Evolutionary conservation across 2,329 filamentous ascomycete species (phyloP), one percentile per base, ranked within the genome.

Genomic region (Ophiostoma piceae): DNA sequence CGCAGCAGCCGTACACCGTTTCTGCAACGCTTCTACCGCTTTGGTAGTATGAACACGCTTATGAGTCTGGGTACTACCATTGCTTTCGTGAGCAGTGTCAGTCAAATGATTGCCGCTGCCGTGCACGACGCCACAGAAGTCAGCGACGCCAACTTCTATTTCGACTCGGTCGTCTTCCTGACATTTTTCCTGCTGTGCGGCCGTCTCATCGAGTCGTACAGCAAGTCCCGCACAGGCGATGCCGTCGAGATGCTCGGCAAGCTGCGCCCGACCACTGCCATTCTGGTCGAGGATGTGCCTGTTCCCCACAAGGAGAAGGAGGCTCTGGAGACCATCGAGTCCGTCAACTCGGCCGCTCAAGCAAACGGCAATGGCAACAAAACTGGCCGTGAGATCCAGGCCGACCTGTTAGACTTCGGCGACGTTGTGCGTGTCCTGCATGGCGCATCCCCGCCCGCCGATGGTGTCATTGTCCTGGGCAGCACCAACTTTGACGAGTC

Each of bases 1-100:
- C 87, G 82, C 2, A 86, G 88, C 37, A 96, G 92, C 76, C 87
- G 85, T 51, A 89, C 89, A 0, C 91, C 92, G 0, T 77, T 96
- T 3, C 75, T 91, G 19, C 86, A 90, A 74, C 84, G 94, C 16
- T 94, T 97, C 76, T 92, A 93, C 78, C 88, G 91, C n/a, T 97
- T 97, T 76, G 94, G 94, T 9, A 97, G 93, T 81, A 97, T 97
- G 94, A 96, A 96, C 77, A 90, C 96, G 81, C 85, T 97, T 71
- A 94, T 97, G 79, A 95, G 91, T 8, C 84, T 96, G 1, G 94
- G 93, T 6, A 96, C 94, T 0, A 90, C 88, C 1, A 92, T 97
- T 71, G 94, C 94, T 1, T 97, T 96, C 77, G 82, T 96, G 72
- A 89, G 92, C 0, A 96, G 92, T 0, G 81, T 96, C 32, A 90